These are phyloP conservation scores for Umbellularia californica DNA, from an alignment of 164 flowering plant species.

Conservation along the genomic window DNA sequence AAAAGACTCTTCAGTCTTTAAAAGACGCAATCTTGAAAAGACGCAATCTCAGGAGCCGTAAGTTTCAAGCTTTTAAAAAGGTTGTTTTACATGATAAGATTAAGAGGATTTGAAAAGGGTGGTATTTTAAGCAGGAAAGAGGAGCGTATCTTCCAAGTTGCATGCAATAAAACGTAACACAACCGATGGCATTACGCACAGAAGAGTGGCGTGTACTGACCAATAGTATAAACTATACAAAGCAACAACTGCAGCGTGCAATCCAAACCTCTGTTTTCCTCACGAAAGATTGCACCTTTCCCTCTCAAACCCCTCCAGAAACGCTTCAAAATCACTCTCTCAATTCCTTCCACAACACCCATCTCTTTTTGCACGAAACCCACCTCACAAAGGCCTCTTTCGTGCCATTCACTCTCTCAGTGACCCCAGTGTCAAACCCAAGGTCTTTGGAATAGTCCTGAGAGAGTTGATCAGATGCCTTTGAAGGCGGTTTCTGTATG, in stretches of 20 bases:
- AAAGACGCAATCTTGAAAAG: too few species aligned
- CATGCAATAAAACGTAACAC: too few species aligned
- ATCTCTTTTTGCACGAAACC: constrained; percentile 9
- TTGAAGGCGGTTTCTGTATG: constrained; percentile 21
- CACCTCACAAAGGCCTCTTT: constrained; percentile 2
- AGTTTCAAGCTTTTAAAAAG: too few species aligned
- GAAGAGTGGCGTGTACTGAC: too few species aligned
- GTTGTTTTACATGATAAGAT: too few species aligned
- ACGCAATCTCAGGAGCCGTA: too few species aligned
- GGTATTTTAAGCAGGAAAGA: too few species aligned
- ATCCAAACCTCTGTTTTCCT: background rate
- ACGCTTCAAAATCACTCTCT: background rate
- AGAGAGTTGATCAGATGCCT: constrained; percentile 11
- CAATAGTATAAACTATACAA: too few species aligned
- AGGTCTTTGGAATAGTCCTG: background rate
- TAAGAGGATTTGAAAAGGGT: too few species aligned
- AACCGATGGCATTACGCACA: too few species aligned
- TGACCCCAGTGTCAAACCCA: constrained; percentile 4
- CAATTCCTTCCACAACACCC: constrained; percentile 18
- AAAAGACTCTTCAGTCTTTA: too few species aligned
- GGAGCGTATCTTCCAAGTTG: too few species aligned
- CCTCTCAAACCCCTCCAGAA: background rate
- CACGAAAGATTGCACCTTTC: background rate
- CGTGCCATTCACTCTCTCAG: constrained; percentile 1
- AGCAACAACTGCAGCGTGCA: background rate